phyloP scores from a whole-genome alignment of 345 rosid species.

The Citrus cavaleriei region DNA sequence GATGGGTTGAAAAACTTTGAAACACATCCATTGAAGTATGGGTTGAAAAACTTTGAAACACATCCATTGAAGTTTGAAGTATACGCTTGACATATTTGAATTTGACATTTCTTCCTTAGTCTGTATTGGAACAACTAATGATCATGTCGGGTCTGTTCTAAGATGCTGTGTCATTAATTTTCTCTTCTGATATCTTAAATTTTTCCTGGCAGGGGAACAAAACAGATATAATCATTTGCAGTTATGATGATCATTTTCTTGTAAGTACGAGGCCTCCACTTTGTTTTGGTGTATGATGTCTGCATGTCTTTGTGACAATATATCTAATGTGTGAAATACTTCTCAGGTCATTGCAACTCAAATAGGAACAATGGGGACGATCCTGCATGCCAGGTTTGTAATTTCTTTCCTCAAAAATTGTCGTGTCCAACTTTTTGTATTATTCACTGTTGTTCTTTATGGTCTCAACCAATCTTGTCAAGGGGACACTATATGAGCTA shows the following conservation, averaged over 20 bases:
- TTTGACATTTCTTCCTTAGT: not conserved
- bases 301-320: not conserved
- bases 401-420: not conserved
- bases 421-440: not conserved
- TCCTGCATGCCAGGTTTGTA: conserved; percentile 72
- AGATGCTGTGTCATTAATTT: not conserved
- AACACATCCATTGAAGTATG: not conserved
- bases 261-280: conserved; percentile 47
- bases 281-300: not conserved
- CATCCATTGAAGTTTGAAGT: not conserved
- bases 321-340: conserved; percentile 18
- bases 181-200: not conserved
- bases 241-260: conserved; percentile 74
- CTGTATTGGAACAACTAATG: not conserved
- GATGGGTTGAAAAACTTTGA: not conserved
- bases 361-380: conserved; percentile 86
- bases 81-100: not conserved
- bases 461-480: not conserved
- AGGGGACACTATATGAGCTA: not conserved
- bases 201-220: conserved; percentile 63
- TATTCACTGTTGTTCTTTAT: not conserved
- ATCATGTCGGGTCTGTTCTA: not conserved
- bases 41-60: not conserved
- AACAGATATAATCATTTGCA: conserved; percentile 71
- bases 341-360: conserved; percentile 81